These are phyloP conservation scores for Daphne laureola DNA, from an alignment of 441 rosid genomes.

Conservation along the genomic window DNA sequence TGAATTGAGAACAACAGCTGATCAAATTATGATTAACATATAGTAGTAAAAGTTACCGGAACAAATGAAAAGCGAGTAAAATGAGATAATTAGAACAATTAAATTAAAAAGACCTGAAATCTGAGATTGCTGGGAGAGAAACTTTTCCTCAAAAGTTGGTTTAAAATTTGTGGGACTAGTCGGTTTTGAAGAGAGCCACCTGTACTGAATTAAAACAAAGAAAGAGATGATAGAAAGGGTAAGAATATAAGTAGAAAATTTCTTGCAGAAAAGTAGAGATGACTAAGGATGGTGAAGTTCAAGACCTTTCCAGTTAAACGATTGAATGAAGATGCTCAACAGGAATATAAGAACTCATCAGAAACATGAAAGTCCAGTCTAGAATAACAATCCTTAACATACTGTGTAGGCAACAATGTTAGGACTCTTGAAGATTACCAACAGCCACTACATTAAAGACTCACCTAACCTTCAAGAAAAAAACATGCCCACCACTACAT, in stretches of 20 bases:
- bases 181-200: conserved; percentile 97
- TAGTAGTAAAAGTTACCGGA: not conserved
- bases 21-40: not conserved
- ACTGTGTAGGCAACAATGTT: no score
- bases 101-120: conserved; percentile 74
- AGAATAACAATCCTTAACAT: no score
- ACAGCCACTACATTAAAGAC: no score
- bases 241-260: conserved; percentile 4
- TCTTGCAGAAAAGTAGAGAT: not conserved
- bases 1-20: conserved; percentile 32
- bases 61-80: not conserved
- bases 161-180: conserved; percentile 46
- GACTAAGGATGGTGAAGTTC: not conserved
- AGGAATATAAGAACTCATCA: not conserved
- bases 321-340: not conserved
- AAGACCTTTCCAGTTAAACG: not conserved
- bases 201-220: conserved; percentile 60
- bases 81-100: conserved; percentile 4
- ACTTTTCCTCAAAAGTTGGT: conserved; percentile 94
- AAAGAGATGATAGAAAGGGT: conserved; percentile 14
- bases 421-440: no score
- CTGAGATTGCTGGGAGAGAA: conserved; percentile 87
- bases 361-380: not conserved
- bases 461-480: not conserved
- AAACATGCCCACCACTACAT: not conserved